Conservation (phyloP, 2,329 filamentous ascomycete species). For the Ilyonectria sp. region DNA sequence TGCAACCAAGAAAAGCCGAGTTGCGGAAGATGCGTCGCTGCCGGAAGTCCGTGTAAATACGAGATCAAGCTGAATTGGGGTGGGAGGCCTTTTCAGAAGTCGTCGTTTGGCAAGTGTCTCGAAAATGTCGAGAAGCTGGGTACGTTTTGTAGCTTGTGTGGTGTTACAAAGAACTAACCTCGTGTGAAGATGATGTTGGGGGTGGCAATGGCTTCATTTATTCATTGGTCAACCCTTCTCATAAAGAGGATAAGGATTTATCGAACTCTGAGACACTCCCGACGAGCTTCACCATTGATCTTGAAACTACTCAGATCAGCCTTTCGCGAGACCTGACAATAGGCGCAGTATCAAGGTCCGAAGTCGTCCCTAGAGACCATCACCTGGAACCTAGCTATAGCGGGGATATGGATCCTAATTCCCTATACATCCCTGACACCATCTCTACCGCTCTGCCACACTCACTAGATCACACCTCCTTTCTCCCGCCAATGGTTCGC, state of each 20-base stretch:
- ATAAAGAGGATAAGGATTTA: too few relatives aligned
- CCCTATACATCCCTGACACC: not conserved
- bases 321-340: not conserved
- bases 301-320: not conserved
- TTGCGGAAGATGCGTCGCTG: conserved; percentile 31
- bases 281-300: not conserved
- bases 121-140: conserved; percentile 20
- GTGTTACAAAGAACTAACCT: not conserved
- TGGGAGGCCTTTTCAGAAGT: conserved; percentile 35
- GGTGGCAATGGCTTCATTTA: conserved; percentile 28
- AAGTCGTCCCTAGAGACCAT: not conserved
- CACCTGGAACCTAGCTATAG: not conserved
- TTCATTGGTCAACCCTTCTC: not conserved
- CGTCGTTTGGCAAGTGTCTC: conserved; percentile 32
- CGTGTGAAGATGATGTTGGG: not conserved
- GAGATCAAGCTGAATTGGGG: conserved; percentile 34
- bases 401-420: not conserved
- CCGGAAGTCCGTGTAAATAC: conserved; percentile 30
- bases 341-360: not conserved
- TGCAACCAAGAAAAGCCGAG: conserved; percentile 38
- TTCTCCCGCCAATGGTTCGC: conserved; percentile 29
- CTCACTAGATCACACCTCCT: not conserved
- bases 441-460: not conserved
- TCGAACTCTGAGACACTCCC: not conserved
- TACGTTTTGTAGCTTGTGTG: not conserved